phyloP scores from a whole-genome alignment of 1,139 yeast genomes.

The Pneumocystis wakefieldiae region DNA sequence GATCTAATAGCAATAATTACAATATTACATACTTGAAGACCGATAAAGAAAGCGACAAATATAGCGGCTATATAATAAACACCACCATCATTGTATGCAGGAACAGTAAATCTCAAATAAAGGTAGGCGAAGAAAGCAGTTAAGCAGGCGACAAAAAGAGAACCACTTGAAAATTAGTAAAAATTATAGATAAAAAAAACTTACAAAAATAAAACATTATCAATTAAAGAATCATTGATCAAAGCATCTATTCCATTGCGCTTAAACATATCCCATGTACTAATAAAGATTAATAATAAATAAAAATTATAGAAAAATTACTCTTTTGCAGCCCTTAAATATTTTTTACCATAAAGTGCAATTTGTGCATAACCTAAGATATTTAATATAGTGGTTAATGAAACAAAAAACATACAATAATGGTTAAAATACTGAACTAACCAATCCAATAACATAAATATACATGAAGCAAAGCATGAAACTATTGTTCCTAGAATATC shows the following conservation, averaged over 20 bases:
- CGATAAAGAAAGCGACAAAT: slow-evolving; percentile 61
- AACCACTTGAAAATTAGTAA: slow-evolving; percentile 31
- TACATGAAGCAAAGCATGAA: slow-evolving; percentile 41
- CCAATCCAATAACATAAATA: slow-evolving; percentile 60
- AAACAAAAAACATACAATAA: slow-evolving; percentile 25
- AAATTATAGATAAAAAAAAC: slow-evolving; percentile 2
- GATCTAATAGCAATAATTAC: slow-evolving; percentile 61
- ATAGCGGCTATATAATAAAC: slow-evolving; percentile 60
- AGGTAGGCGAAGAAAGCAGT: slow-evolving; percentile 56
- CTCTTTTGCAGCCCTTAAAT: slow-evolving; percentile 60
- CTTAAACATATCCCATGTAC: slow-evolving; percentile 59
- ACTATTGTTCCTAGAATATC: slow-evolving; percentile 41
- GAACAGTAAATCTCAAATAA: slow-evolving; percentile 57
- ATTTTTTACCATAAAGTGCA: slow-evolving; percentile 74
- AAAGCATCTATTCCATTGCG: slow-evolving; percentile 76
- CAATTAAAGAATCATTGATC: slow-evolving; percentile 70
- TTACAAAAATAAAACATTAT: slow-evolving; percentile 43
- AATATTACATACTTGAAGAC: slow-evolving; percentile 62
- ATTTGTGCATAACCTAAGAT: slow-evolving; percentile 60
- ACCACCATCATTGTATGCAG: slow-evolving; percentile 53
- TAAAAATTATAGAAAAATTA: not conserved
- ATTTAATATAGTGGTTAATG: not conserved
- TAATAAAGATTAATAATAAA: not conserved
- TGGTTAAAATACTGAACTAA: slow-evolving; percentile 73
- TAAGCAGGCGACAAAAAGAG: slow-evolving; percentile 54